phyloP scores from a whole-genome alignment of 345 rosid species.

The Populus nigra region DNA sequence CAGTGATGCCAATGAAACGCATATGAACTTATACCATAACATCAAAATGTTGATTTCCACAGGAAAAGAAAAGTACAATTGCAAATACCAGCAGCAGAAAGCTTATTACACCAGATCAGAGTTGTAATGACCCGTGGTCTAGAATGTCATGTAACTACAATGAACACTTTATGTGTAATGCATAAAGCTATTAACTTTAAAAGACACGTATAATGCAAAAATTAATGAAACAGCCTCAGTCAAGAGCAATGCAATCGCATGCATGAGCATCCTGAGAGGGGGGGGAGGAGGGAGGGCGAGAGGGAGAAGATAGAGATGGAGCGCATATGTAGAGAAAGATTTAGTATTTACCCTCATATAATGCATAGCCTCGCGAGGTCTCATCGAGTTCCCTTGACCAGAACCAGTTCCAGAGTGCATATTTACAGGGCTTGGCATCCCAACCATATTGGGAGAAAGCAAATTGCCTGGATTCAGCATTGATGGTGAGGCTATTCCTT shows the following conservation, averaged over 20 bases:
- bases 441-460: conserved; percentile 67
- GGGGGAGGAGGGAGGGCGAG: neutral
- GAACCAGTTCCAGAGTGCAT: conserved; percentile 66
- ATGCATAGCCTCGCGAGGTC: conserved; percentile 75
- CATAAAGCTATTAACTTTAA: neutral
- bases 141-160: neutral
- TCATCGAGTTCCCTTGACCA: conserved; percentile 71
- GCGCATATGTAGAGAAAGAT: neutral
- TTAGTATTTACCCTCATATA: conserved; percentile 61
- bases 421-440: conserved; percentile 60
- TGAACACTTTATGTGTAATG: neutral
- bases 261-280: neutral
- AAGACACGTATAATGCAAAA: neutral
- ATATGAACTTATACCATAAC: neutral
- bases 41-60: neutral
- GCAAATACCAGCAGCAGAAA: neutral
- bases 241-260: neutral
- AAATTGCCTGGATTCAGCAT: conserved; percentile 60
- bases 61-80: neutral
- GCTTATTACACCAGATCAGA: neutral
- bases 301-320: neutral
- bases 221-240: neutral
- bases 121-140: neutral
- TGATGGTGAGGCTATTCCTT: conserved; percentile 67
- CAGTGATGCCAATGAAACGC: neutral